phyloP scores from a whole-genome alignment of 2,329 filamentous ascomycete species.

The Apiospora pterosperma region DNA sequence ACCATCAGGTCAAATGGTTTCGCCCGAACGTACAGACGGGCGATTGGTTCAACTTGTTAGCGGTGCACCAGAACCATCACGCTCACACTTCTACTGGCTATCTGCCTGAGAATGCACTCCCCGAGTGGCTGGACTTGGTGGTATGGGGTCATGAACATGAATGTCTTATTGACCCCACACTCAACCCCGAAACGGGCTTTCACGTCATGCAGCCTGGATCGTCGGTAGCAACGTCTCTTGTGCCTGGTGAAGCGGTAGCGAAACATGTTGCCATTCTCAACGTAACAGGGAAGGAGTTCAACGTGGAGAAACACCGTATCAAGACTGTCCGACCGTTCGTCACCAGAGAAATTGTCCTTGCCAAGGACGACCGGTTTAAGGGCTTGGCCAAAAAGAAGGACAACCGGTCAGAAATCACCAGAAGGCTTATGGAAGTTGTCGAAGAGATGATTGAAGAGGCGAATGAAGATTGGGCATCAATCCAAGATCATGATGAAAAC shows the following conservation, averaged over 20 bases:
- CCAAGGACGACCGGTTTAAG: slow-evolving; percentile 72
- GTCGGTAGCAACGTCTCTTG: slow-evolving; percentile 88
- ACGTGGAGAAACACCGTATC: slow-evolving; percentile 74
- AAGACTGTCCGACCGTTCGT: slow-evolving; percentile 90
- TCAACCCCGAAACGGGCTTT: slow-evolving; percentile 86
- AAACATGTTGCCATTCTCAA: slow-evolving; percentile 89
- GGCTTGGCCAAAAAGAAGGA: slow-evolving; percentile 77
- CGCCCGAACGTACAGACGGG: slow-evolving; percentile 73
- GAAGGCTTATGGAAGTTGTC: slow-evolving; percentile 72
- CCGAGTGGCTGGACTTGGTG: slow-evolving; percentile 85
- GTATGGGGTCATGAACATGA: slow-evolving; percentile 99
- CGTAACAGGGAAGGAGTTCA: slow-evolving; percentile 79
- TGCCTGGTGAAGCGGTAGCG: slow-evolving; percentile 82
- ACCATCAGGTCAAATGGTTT: slow-evolving; percentile 92
- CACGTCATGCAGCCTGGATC: slow-evolving; percentile 97
- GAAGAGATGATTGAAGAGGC: slow-evolving; percentile 86
- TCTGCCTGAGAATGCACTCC: slow-evolving; percentile 87
- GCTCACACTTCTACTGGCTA: slow-evolving; percentile 92
- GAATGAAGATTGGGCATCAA: slow-evolving; percentile 72
- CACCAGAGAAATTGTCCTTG: slow-evolving; percentile 75
- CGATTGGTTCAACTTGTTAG: slow-evolving; percentile 96
- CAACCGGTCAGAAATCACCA: slow-evolving; percentile 77
- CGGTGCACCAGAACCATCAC: slow-evolving; percentile 94
- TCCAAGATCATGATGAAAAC: slow-evolving; percentile 52
- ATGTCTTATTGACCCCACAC: slow-evolving; percentile 79